Conservation (phyloP, 2,329 filamentous ascomycete species). For the Arthrobotrys conoides region DNA sequence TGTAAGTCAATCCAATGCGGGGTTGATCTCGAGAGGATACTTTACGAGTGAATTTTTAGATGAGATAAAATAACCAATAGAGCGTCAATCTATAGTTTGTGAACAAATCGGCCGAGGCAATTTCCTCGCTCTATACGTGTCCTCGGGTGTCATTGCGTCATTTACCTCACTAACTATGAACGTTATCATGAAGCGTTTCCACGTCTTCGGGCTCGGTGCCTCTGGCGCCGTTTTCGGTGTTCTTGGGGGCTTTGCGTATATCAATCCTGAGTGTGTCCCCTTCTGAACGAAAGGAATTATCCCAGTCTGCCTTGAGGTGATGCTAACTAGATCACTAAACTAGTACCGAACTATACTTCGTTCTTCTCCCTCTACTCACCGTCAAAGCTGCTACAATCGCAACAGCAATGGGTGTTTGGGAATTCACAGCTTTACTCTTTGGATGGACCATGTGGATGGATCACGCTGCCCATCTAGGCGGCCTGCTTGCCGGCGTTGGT, state of each 20-base stretch:
- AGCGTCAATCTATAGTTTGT: constrained; percentile 71
- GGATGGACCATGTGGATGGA: constrained; percentile 65
- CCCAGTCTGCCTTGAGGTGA: background rate
- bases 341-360: constrained; percentile 71
- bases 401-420: constrained; percentile 72
- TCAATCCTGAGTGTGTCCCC: constrained; percentile 62
- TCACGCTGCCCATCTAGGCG: constrained; percentile 67
- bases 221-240: constrained; percentile 77
- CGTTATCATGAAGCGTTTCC: constrained; percentile 67
- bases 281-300: background rate
- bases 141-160: constrained; percentile 73
- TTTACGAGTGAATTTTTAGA: background rate
- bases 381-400: constrained; percentile 70
- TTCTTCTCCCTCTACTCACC: constrained; percentile 69
- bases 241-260: constrained; percentile 71
- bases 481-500: constrained; percentile 65
- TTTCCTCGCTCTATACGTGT: constrained; percentile 78
- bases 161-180: constrained; percentile 72
- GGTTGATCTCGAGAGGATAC: background rate
- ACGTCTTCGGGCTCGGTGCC: constrained; percentile 74
- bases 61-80: constrained; percentile 16
- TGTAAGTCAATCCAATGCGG: constrained; percentile 62
- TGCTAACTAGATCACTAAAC: constrained; percentile 69
- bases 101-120: constrained; percentile 78
- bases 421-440: constrained; percentile 64